Percentiles rank a stretch among this genome's conserved stretches.
Conservation (phyloP, 78 protist species). For the Speleostelium caveatum region DNA sequence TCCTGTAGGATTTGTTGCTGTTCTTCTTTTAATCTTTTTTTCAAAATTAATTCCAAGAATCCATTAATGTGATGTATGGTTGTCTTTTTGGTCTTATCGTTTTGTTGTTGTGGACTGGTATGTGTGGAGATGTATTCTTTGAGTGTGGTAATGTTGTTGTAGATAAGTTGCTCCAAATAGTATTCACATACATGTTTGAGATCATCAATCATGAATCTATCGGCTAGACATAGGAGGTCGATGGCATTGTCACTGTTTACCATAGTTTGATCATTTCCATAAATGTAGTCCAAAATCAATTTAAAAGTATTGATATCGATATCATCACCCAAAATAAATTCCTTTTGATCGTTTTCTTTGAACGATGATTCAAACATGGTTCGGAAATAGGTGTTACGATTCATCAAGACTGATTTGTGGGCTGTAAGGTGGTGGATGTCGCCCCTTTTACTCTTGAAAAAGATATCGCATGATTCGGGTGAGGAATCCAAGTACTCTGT, state of each 20-base stretch:
- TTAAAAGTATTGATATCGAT: conserved; percentile 42
- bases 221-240: conserved; percentile 65
- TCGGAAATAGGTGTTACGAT: conserved; percentile 54
- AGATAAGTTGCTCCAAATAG: conserved; percentile 54
- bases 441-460: background rate
- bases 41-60: background rate
- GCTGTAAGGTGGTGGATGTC: conserved; percentile 2
- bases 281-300: conserved; percentile 47
- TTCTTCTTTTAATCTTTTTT: too few species aligned
- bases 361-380: conserved; percentile 80
- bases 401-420: conserved; percentile 29
- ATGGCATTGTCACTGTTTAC: conserved; percentile 71
- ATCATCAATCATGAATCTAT: conserved; percentile 82
- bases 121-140: background rate
- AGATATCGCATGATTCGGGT: conserved; percentile 1
- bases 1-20: background rate
- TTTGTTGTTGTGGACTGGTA: background rate
- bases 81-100: background rate
- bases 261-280: conserved; percentile 50
- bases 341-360: conserved; percentile 54
- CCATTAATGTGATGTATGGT: background rate
- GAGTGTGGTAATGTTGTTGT: conserved; percentile 2
- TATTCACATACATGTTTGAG: conserved; percentile 64
- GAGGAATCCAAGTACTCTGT: background rate
- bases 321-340: conserved; percentile 52